Base-by-base conservation (phyloP, 2,329 filamentous ascomycete genomes). In the Teratosphaeria destructans region DNA sequence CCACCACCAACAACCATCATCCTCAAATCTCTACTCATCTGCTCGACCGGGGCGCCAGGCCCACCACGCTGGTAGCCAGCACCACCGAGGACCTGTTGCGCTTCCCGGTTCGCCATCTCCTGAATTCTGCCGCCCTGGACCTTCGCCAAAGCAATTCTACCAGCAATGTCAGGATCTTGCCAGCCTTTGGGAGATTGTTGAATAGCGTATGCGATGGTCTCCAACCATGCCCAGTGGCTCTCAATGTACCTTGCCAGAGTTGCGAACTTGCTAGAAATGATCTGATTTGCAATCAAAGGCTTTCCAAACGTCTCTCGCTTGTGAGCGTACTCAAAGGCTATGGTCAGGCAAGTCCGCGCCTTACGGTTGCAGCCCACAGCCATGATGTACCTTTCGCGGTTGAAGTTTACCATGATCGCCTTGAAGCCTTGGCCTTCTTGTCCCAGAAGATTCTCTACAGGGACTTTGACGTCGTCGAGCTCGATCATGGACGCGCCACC, bases 361-460 rank as follows among this genome's bases (percentile, higher is more conserved):
- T 84, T 79, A 54, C 82, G 77, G 58, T 85, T 82, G 60, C 79
- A 81, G 26, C 77, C 77, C 1, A 81, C 79, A 0, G 82, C 78
- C 66, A 87, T 78, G 62, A 80, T 77, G 63, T 83, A 82, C 7
- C 84, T 76, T 69, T 87, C 84, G 19, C 78, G 75, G 65, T 84
- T 83, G 70, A 84, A 84, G 66, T 83, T 77, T 71, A 62, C 49
- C 83, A 85, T 85, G 65, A 85, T 80, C 63, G 82, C 78, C 52
- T 74, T 73, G 70, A 85, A 85, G 1, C 82, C 83, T 23, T 77
- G 67, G 61, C 82, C 82, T 61, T 84, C 81, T 34, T 73, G 68
- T 4, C 82, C 82, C 2, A 85, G 64, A 1, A 83, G 72, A 59
- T 84, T 82, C 29, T 76, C 75, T 0, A 74, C 74, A 0, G 82